Evolutionary conservation across 2,329 filamentous ascomycete species (phyloP), one percentile per base, ranked within the genome.

Genomic region (Botrytis porri): DNA sequence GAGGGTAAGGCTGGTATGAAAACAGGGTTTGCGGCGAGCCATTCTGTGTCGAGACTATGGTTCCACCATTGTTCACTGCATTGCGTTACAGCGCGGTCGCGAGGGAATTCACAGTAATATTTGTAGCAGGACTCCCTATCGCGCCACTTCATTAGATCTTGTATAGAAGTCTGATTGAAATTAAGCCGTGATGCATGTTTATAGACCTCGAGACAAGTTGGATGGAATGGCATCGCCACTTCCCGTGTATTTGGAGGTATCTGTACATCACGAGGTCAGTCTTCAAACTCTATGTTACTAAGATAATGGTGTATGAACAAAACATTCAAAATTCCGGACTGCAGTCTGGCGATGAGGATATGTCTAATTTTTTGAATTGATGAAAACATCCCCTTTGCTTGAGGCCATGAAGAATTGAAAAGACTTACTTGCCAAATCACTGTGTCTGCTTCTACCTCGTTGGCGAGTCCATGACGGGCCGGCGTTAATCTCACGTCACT

Each of bases 21-120:
- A 10, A 80, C 48, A 18, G 78, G 76, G 61, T 80, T 80, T 5
- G 78, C 77, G 37, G 70, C 78, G 4, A 79, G 73, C 54, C 76
- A 79, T 51, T 78, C 64, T 37, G 60, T 22, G 70, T 77, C 75
- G n/a, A 10, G 25, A 35, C 37, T 48, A 61, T 77, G 75, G 4
- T 4, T 14, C 75, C 75, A 77, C 67, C 43, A 72, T 37, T 75
- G 71, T 22, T 73, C 64, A 0, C 37, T 59, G 5, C 69, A 73
- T 8, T 37, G 2, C 1, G 43, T 41, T 3, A 75, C 69, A n/a
- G 22, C 48, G 1, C 22, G 39, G n/a, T 71, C 60, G 18, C 41
- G 66, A 37, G 75, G 70, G 37, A 75, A 74, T 1, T 51, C 16
- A 18, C 51, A 41, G 43, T 9, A 4, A 39, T 37, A 12, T 10